phyloP scores from a whole-genome alignment of 176 grass and related monocot genomes.

The Raddia distichophylla region DNA sequence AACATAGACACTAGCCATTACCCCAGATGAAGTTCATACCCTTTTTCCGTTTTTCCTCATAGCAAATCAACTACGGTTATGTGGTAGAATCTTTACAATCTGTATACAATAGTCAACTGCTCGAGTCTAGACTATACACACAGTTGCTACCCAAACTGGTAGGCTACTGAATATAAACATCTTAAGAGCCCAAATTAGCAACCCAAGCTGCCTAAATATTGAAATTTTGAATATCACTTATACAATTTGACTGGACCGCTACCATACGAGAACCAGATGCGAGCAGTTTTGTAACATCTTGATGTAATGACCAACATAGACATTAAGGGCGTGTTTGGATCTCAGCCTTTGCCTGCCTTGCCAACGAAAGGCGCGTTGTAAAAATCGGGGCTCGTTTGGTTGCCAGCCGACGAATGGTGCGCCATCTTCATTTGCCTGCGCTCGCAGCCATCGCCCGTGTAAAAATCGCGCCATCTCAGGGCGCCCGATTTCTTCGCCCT shows the following conservation, averaged over 20 bases:
- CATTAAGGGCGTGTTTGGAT: too few species aligned
- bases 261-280: neutral
- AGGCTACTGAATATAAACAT: neutral
- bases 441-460: too few species aligned
- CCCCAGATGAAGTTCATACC: conserved; percentile 8
- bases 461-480: too few species aligned
- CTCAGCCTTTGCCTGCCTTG: too few species aligned
- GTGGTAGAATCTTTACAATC: neutral
- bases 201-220: neutral
- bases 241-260: neutral
- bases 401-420: too few species aligned
- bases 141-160: conserved; percentile 6
- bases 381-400: too few species aligned
- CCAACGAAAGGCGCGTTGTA: too few species aligned
- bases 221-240: neutral
- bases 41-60: neutral
- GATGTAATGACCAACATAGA: neutral
- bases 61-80: neutral
- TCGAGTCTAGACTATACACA: neutral
- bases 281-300: neutral
- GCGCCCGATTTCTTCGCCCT: too few species aligned
- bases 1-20: neutral
- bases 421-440: too few species aligned
- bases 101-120: neutral
- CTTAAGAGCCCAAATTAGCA: neutral